phyloP scores from a whole-genome alignment of 495 filamentous ascomycete genomes.

The Tuber umbilicatum region DNA sequence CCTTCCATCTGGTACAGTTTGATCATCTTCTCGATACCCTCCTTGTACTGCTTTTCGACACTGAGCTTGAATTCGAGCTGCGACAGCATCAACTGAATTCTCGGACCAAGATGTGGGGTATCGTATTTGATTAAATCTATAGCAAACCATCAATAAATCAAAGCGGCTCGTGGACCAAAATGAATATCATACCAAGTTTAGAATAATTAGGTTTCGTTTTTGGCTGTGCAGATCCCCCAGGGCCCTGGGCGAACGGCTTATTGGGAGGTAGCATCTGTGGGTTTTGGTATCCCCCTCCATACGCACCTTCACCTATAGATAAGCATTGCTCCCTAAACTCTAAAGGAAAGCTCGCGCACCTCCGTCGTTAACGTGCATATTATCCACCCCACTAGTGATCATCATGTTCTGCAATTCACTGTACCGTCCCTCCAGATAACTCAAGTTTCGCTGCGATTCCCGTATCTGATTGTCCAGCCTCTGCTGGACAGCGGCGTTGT shows the following conservation, averaged over 20 bases:
- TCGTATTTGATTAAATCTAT: constrained; percentile 98
- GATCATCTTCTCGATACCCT: constrained; percentile 99
- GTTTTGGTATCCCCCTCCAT: constrained; percentile 43
- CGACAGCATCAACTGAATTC: constrained; percentile 98
- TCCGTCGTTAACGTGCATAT: constrained; percentile 52
- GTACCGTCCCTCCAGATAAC: constrained; percentile 86
- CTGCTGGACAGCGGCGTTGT: constrained; percentile 82
- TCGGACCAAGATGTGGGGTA: constrained; percentile 86
- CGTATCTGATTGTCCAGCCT: constrained; percentile 86
- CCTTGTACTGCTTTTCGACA: constrained; percentile 98
- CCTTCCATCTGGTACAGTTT: constrained; percentile 95
- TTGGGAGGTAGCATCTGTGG: constrained; percentile 72
- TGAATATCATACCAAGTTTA: constrained; percentile 69
- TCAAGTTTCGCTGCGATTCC: constrained; percentile 84
- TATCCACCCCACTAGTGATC: constrained; percentile 53
- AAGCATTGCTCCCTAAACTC: constrained; percentile 43
- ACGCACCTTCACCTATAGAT: constrained; percentile 31
- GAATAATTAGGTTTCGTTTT: constrained; percentile 82
- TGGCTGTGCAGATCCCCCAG: constrained; percentile 50
- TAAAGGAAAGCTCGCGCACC: constrained; percentile 51
- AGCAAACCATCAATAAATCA: constrained; percentile 25
- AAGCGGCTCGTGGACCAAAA: constrained; percentile 22
- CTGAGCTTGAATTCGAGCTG: constrained; percentile 98
- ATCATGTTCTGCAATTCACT: constrained; percentile 77
- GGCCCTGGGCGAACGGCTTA: constrained; percentile 67